These are phyloP conservation scores for Marasmius sp. DNA, from an alignment of 1,284 basidiomycete species.

Conservation along the genomic window DNA sequence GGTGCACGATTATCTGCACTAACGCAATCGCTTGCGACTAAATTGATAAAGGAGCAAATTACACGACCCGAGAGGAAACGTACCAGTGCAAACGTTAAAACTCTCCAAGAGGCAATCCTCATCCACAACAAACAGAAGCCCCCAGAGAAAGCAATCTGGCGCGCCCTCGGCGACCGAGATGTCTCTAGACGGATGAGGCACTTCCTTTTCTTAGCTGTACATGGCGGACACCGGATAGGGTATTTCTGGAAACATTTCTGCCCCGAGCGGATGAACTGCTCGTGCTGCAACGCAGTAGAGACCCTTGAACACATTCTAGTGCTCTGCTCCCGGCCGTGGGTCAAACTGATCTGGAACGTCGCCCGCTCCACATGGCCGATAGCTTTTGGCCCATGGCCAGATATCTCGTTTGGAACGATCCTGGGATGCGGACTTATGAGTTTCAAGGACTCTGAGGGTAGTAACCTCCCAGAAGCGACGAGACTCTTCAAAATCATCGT, in stretches of 20 bases:
- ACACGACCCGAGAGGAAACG: neutral
- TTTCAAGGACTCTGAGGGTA: neutral
- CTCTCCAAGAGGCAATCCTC: neutral
- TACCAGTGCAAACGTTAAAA: neutral
- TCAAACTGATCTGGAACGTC: neutral
- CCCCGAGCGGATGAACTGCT: too few relatives aligned
- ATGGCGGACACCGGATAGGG: slow-evolving; percentile 1
- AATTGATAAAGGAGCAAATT: neutral
- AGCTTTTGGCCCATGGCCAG: neutral
- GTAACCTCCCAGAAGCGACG: neutral
- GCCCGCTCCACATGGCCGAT: neutral
- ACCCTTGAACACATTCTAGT: slow-evolving; percentile 2
- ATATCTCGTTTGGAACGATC: neutral
- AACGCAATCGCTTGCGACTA: slow-evolving; percentile 2
- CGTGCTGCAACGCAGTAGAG: too few relatives aligned
- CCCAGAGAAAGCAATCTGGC: neutral
- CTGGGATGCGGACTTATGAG: neutral
- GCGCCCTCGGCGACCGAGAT: neutral
- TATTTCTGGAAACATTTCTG: slow-evolving; percentile 3
- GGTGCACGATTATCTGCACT: slow-evolving; percentile 3
- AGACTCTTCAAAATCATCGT: slow-evolving; percentile 5
- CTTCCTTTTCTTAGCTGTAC: neutral
- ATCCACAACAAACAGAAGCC: neutral
- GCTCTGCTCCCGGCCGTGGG: neutral
- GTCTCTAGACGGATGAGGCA: neutral